Evolutionary conservation across 1,139 yeast genomes (phyloP), one percentile per base, ranked within the genome.

Genomic region (Zygosaccharomyces sapae): DNA sequence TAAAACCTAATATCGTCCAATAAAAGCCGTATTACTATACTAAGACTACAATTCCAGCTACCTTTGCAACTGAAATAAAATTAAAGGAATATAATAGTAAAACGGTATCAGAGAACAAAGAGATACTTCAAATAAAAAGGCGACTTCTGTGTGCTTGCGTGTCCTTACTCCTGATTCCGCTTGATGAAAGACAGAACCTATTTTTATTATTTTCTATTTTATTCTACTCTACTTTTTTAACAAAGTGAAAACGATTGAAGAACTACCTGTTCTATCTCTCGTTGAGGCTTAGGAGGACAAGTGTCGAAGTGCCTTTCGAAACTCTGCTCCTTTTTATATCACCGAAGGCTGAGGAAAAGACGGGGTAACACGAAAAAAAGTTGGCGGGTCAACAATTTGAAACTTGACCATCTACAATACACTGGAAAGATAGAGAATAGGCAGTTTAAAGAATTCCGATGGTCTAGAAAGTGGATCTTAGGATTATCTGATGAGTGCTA

Each of bases 401-500:
- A 31, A 31, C 34, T 31, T 31, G 4, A 27, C 8, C 29, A 36
- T 10, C 25, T 22, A 12, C 16, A 36, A 18, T 18, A 29, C 9
- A 16, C 16, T 24, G 7, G 10, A 24, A 24, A 5, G 19, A 24
- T 25, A 8, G 9, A n/a, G 18, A 29, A 25, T 4, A 3, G 33
- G 10, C 13, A 12, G 10, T 5, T 9, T 30, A 18, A 16, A 22
- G 33, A 8, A 5, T 38, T 36, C 29, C 18, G 18, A 38, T 38
- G 41, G 9, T 8, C 9, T 38, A 22, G 25, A 22, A 4, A 9
- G 34, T 10, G 9, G 25, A 29, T 16, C 19, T n/a, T 3, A 3
- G 18, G 7, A 22, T n/a, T 22, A 1, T 9, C 8, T 31, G 10
- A 83, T 83, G 90, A 81, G 90, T 12, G 77, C 83, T 45, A 75